phyloP scores from a whole-genome alignment of 1,284 basidiomycete species.

The Rhodotorula sp. region DNA sequence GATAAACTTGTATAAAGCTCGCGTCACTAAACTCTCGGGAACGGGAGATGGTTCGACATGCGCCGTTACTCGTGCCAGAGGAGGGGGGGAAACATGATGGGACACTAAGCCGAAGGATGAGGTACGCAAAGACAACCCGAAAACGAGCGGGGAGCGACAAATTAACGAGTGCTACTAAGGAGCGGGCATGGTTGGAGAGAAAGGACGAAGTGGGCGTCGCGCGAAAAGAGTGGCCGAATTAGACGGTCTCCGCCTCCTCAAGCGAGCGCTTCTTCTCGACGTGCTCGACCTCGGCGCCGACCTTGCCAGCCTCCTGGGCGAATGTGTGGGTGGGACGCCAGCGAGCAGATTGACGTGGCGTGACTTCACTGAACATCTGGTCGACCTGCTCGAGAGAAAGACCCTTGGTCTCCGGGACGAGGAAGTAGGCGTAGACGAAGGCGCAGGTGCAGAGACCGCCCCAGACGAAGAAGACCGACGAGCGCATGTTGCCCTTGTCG shows the following conservation, averaged over 20 bases:
- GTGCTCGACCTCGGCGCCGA: slow-evolving; percentile 10
- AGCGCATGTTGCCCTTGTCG: slow-evolving; percentile 42
- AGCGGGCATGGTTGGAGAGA: no score
- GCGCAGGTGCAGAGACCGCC: slow-evolving; percentile 43
- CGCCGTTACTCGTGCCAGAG: no score
- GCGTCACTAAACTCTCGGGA: no score
- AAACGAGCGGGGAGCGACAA: no score
- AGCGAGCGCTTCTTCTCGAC: slow-evolving; percentile 3
- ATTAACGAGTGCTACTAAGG: no score
- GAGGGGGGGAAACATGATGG: no score
- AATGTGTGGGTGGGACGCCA: slow-evolving; percentile 44
- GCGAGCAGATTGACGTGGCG: slow-evolving; percentile 39
- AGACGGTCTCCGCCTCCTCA: background rate
- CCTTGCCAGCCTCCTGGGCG: slow-evolving; percentile 25
- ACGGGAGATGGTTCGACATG: no score
- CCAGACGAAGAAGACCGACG: slow-evolving; percentile 49
- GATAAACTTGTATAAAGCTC: no score
- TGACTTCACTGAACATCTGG: slow-evolving; percentile 46
- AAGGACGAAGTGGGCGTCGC: background rate
- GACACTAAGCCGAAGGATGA: no score
- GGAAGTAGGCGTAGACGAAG: slow-evolving; percentile 47
- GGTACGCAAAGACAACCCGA: no score
- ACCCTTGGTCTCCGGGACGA: slow-evolving; percentile 51
- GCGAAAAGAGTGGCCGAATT: no score
- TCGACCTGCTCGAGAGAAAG: slow-evolving; percentile 52